Evolutionary conservation across 257 asterid genomes (phyloP).

Genomic region (Anisodus tanguticus): DNA sequence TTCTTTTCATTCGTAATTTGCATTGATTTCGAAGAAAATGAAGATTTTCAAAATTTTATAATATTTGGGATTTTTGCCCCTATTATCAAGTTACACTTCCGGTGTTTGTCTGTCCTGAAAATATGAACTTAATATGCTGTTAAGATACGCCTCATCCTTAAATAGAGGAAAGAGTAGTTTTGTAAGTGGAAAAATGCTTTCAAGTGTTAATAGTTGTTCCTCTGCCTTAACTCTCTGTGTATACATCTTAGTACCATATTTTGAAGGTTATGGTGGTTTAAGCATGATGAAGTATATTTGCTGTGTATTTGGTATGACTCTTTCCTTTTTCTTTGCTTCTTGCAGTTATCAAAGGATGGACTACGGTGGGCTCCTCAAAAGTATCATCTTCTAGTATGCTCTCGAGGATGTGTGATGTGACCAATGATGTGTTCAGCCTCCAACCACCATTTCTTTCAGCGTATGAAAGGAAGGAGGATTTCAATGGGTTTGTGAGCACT

Average conservation of each 20-base stretch:
- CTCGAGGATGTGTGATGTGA: conserved; percentile 12
- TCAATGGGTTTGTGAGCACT: conserved; percentile 27
- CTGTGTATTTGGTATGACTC: not conserved
- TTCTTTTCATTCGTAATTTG: not conserved
- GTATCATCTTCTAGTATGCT: not conserved
- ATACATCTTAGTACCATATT: not conserved
- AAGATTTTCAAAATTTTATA: not conserved
- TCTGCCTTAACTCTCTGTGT: not conserved
- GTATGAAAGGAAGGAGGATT: conserved; percentile 22
- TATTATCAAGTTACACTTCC: not conserved
- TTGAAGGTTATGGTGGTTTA: not conserved
- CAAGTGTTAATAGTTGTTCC: not conserved
- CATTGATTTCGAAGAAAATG: not conserved
- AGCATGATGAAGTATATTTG: conserved; percentile 4
- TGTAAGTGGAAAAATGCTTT: not conserved
- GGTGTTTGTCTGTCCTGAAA: not conserved
- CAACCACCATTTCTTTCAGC: conserved; percentile 7
- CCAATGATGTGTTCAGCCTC: not conserved
- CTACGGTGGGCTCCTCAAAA: conserved; percentile 5
- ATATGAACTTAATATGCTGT: not conserved
- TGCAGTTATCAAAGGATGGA: conserved; percentile 28
- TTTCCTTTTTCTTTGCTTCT: conserved; percentile 7
- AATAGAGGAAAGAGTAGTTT: not conserved
- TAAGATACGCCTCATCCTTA: not conserved
- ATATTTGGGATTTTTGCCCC: not conserved